Base-by-base conservation (phyloP, 257 asterid species). In the Fraxinus americana region DNA sequence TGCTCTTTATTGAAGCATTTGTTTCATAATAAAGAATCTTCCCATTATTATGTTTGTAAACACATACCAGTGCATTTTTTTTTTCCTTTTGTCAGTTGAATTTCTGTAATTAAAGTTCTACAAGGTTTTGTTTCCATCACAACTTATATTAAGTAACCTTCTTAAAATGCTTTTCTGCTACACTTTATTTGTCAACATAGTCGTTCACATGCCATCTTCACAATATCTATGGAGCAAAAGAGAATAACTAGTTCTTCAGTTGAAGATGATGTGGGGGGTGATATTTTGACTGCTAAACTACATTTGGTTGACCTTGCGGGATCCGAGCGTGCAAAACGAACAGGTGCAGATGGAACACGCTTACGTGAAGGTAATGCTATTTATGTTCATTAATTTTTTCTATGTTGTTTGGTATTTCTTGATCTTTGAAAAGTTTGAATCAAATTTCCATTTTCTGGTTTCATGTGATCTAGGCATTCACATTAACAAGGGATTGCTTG, bases 291-390 rank as follows among this genome's bases (percentile, higher is more conserved):
- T 71, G 98, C 99, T 25, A 96, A 96, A 78, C 98, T 96, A 73
- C 99, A 96, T 79, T 81, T 96, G 75, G 99, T 96, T 67, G 98
- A 96, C 85, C 94, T 96, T 70, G 99, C 99, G 19, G 99, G 99
- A 45, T 96, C 99, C 34, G 99, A 96, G 76, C 88, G 98, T 65
- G 99, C 98, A 71, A 96, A 96, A 83, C 87, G 99, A 83, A 96
- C 98, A 6, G 98, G 99, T 80, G 99, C 97, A 75, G 99, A 92
- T 86, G 98, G 97, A n/a, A 83, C 82, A 70, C 92, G 98, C 50
- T 82, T 96, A 66, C 97, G 90, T 50, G 99, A 96, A 92, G 99
- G 99, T 96, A 89, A 75, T 81, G 72, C 43, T 75, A 67, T 75
- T 34, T 67, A 16, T 70, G 43, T 80, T 72, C 19, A 54, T 77